Evolutionary conservation across 2,329 filamentous ascomycete genomes (phyloP).

Genomic region (Rutstroemia sp.): DNA sequence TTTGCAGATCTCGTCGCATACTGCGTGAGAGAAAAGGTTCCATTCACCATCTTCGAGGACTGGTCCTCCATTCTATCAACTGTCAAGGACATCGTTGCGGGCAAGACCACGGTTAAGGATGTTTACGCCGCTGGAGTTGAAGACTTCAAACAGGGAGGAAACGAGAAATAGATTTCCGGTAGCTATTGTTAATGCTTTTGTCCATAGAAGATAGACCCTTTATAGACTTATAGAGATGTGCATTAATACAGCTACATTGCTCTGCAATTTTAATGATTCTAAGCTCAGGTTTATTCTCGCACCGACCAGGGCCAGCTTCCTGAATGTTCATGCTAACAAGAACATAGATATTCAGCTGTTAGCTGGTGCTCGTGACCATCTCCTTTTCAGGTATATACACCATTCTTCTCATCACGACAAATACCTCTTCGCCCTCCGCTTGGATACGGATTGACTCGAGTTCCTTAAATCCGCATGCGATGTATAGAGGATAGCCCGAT

Average conservation of each 20-base stretch:
- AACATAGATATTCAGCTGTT: not conserved
- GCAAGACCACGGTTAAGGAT: conserved; percentile 61
- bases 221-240: conserved; percentile 3
- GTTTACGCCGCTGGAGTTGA: conserved; percentile 43
- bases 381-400: not conserved
- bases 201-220: conserved; percentile 9
- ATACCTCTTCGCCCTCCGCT: not conserved
- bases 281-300: too few relatives aligned
- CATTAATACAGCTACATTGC: not conserved
- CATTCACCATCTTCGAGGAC: conserved; percentile 81
- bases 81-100: conserved; percentile 69
- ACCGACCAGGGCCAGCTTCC: too few relatives aligned
- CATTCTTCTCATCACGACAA: not conserved
- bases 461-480: not conserved
- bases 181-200: not conserved
- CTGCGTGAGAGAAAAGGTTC: conserved; percentile 76
- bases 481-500: not conserved
- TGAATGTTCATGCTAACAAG: not conserved
- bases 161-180: conserved; percentile 9
- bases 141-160: conserved; percentile 19
- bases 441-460: not conserved
- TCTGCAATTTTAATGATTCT: too few relatives aligned
- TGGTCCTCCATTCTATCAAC: conserved; percentile 73
- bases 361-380: not conserved
- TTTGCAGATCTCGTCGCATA: conserved; percentile 71